These are phyloP conservation scores for Ogataea paraovalis DNA, from an alignment of 805 yeast genomes.

Conservation along the genomic window DNA sequence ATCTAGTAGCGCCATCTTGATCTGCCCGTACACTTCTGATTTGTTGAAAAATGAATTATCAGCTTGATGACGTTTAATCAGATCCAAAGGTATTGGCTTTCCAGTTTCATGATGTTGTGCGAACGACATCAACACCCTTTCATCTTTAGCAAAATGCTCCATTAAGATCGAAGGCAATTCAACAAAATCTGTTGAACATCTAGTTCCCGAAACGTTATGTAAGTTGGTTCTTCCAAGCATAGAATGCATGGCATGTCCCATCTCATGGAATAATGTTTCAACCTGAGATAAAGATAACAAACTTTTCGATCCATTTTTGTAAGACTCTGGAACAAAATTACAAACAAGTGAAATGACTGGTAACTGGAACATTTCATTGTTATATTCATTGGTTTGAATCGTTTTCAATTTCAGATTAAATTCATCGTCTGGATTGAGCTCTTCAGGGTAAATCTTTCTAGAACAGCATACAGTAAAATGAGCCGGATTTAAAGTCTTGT, in stretches of 20 bases:
- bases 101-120: conserved; percentile 72
- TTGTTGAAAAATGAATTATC: conserved; percentile 52
- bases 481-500: conserved; percentile 81
- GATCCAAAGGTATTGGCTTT: conserved; percentile 47
- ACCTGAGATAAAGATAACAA: conserved; percentile 72
- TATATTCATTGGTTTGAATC: conserved; percentile 32
- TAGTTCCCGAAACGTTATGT: conserved; percentile 91
- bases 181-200: conserved; percentile 95
- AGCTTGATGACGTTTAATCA: conserved; percentile 48
- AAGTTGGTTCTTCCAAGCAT: conserved; percentile 89
- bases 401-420: conserved; percentile 32
- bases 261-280: conserved; percentile 93
- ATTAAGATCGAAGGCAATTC: conserved; percentile 94
- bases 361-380: conserved; percentile 60
- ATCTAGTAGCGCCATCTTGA: conserved; percentile 86
- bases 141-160: conserved; percentile 88
- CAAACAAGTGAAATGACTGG: conserved; percentile 91
- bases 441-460: conserved; percentile 64
- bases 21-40: conserved; percentile 80
- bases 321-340: conserved; percentile 53
- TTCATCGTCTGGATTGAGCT: conserved; percentile 37
- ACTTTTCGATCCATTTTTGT: conserved; percentile 38
- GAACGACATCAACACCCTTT: conserved; percentile 65
- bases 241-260: conserved; percentile 99
- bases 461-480: conserved; percentile 96